These are phyloP conservation scores for Litsea cubeba DNA, from an alignment of 164 flowering plant genomes.

Conservation along the genomic window DNA sequence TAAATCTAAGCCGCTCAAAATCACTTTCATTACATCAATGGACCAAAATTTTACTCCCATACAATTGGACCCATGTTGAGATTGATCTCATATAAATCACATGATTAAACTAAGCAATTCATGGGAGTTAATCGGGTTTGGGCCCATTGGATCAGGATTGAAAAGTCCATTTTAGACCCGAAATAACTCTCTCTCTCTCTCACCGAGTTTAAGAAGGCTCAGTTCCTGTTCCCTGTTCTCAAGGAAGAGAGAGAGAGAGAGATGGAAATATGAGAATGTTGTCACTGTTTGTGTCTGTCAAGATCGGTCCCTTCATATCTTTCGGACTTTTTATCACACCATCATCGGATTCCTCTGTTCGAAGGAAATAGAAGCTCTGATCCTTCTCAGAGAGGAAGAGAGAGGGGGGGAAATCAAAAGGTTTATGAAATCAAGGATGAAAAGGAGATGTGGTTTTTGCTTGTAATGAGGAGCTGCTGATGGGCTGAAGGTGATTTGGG, in stretches of 20 bases:
- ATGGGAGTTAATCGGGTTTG: too few species aligned
- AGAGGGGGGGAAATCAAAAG: neutral
- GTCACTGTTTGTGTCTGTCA: neutral
- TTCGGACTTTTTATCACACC: neutral
- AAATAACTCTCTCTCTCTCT: too few species aligned
- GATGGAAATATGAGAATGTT: neutral
- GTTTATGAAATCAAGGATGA: neutral
- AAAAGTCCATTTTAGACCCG: too few species aligned
- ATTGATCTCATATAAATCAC: too few species aligned
- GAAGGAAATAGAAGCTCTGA: neutral
- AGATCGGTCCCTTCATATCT: neutral
- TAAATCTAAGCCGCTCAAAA: too few species aligned
- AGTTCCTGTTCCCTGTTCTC: neutral
- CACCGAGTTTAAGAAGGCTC: too few species aligned
- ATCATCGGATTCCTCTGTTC: neutral
- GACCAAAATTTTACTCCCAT: too few species aligned
- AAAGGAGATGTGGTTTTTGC: neutral
- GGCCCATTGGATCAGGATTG: too few species aligned
- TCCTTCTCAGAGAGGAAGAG: neutral
- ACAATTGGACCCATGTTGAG: too few species aligned
- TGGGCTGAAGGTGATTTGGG: neutral
- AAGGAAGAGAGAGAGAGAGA: neutral
- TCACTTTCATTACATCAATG: too few species aligned
- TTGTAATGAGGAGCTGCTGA: neutral
- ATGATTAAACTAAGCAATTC: too few species aligned